phyloP scores from a whole-genome alignment of 2,329 filamentous ascomycete genomes.

The Colletotrichum lindemuthianum region DNA sequence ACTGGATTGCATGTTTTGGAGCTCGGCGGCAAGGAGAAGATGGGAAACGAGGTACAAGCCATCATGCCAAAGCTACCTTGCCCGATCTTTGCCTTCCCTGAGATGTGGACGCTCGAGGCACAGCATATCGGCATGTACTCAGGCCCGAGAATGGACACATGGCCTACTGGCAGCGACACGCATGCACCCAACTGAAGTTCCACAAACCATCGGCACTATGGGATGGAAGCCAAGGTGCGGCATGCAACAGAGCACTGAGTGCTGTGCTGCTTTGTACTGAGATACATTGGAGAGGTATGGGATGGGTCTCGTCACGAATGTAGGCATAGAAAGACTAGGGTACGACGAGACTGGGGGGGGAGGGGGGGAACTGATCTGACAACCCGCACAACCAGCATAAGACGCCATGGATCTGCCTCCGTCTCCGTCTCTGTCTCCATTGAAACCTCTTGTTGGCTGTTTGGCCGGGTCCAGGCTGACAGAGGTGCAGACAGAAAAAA shows the following conservation, averaged over 20 bases:
- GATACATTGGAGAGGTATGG: too few relatives aligned
- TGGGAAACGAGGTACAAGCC: slow-evolving; percentile 3
- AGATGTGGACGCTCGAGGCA: too few relatives aligned
- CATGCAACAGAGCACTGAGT: too few relatives aligned
- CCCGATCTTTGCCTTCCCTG: background rate
- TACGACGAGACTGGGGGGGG: slow-evolving; percentile 1
- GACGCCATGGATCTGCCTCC: slow-evolving; percentile 20
- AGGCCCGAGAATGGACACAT: background rate
- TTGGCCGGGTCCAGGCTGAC: slow-evolving; percentile 5
- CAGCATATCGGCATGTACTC: background rate
- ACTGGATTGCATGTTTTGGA: slow-evolving; percentile 16
- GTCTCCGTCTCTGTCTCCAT: slow-evolving; percentile 26
- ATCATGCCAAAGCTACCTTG: background rate
- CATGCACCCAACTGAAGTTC: background rate
- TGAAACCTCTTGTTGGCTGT: slow-evolving; percentile 8
- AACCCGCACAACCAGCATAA: slow-evolving; percentile 30
- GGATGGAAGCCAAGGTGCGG: too few relatives aligned
- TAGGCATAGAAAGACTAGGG: slow-evolving; percentile 1
- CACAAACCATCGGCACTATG: too few relatives aligned
- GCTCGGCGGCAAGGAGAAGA: slow-evolving; percentile 6
- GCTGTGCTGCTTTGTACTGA: too few relatives aligned
- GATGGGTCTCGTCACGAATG: background rate
- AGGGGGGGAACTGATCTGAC: slow-evolving; percentile 25
- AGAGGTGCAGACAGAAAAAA: slow-evolving; percentile 3
- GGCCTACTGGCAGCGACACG: background rate